Evolutionary conservation across 2,329 filamentous ascomycete genomes (phyloP).

Genomic region (Diaporthe destruens): DNA sequence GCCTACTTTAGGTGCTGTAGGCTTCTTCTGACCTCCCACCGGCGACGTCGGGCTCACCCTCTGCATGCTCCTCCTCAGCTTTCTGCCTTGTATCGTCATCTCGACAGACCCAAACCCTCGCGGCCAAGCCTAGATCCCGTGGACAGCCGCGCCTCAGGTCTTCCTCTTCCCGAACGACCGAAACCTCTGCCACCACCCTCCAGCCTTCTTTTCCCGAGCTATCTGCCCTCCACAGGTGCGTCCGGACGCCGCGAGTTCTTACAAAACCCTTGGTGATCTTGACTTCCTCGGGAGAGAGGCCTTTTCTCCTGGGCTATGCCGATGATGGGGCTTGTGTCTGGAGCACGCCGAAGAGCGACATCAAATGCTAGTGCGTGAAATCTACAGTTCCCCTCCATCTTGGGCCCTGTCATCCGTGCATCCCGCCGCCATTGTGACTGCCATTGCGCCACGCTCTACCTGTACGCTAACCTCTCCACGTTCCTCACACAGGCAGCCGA

Average conservation of each 20-base stretch:
- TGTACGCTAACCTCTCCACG: conserved; percentile 57
- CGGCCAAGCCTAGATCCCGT: neutral
- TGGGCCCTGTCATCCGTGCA: neutral
- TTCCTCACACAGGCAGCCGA: conserved; percentile 57
- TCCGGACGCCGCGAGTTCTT: conserved; percentile 10
- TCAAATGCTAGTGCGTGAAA: conserved; percentile 53
- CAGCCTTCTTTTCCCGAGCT: conserved; percentile 3
- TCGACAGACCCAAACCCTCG: neutral
- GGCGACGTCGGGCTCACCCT: conserved; percentile 31
- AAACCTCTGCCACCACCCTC: conserved; percentile 4
- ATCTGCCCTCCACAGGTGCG: conserved; percentile 14
- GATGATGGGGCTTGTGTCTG: conserved; percentile 50
- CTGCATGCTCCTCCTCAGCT: conserved; percentile 26
- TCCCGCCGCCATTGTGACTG: neutral
- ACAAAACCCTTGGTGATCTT: conserved; percentile 3
- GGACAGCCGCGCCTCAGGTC: neutral
- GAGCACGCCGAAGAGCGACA: conserved; percentile 49
- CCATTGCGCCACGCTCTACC: neutral
- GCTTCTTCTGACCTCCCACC: conserved; percentile 29
- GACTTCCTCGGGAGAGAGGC: conserved; percentile 1
- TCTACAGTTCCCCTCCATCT: neutral
- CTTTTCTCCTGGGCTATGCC: conserved; percentile 52
- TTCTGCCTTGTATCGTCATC: conserved; percentile 17
- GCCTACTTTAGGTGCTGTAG: conserved; percentile 24
- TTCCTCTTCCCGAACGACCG: neutral